Evolutionary conservation across 768 basidiomycete genomes (phyloP).

Genomic region (Russula sp.): DNA sequence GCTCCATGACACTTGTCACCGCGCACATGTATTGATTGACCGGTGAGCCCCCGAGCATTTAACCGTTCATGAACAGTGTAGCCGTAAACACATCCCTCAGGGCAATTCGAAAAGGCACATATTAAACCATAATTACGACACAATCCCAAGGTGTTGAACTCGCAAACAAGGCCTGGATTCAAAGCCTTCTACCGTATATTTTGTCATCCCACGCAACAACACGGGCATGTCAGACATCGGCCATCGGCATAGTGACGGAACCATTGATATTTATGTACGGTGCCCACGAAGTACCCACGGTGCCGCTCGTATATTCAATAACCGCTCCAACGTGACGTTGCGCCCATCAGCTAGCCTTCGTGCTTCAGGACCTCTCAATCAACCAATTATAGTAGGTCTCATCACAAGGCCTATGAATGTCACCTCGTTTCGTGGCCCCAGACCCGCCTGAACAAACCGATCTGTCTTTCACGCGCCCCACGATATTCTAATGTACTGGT

Average conservation of each 20-base stretch:
- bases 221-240: not conserved
- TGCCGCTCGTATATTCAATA: slow-evolving; percentile 6
- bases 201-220: not conserved
- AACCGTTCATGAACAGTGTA: slow-evolving; percentile 5
- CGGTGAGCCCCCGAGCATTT: slow-evolving; percentile 9
- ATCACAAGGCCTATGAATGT: slow-evolving; percentile 11
- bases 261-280: not conserved
- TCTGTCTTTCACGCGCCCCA: slow-evolving; percentile 8
- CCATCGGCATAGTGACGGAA: not conserved
- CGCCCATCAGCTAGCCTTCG: slow-evolving; percentile 21
- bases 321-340: slow-evolving; percentile 14
- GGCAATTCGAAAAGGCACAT: not conserved
- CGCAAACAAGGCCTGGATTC: not conserved
- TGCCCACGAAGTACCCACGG: slow-evolving; percentile 15
- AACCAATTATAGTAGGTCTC: slow-evolving; percentile 4
- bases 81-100: slow-evolving; percentile 3
- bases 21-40: slow-evolving; percentile 6
- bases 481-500: not conserved
- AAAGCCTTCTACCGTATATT: too few relatives aligned
- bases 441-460: slow-evolving; percentile 8
- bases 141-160: not conserved
- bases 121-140: slow-evolving; percentile 2
- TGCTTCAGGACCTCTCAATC: slow-evolving; percentile 8
- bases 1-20: not conserved
- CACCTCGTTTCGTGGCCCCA: slow-evolving; percentile 11